phyloP scores from a whole-genome alignment of 495 filamentous ascomycete species.

The Lindgomyces ingoldianus region DNA sequence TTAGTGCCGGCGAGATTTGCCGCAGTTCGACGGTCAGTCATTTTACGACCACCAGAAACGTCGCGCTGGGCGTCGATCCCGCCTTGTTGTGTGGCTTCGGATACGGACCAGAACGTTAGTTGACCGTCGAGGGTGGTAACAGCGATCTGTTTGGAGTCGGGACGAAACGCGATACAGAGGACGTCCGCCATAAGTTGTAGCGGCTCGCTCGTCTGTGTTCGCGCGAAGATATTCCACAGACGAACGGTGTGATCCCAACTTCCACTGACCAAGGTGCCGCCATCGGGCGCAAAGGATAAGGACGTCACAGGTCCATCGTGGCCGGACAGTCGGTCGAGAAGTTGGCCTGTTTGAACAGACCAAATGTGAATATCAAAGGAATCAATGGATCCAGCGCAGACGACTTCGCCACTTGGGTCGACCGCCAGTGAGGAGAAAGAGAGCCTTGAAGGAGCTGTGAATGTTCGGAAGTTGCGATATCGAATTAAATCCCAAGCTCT shows the following conservation, averaged over 20 bases:
- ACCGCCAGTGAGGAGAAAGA: constrained; percentile 93
- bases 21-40: constrained; percentile 82
- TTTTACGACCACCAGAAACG: constrained; percentile 86
- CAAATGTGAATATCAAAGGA: constrained; percentile 97
- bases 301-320: constrained; percentile 92
- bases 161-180: constrained; percentile 80
- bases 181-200: constrained; percentile 88
- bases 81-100: constrained; percentile 77
- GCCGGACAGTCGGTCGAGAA: constrained; percentile 85
- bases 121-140: constrained; percentile 93
- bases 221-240: constrained; percentile 90
- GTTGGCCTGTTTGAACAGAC: constrained; percentile 96
- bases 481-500: constrained; percentile 95
- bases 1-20: constrained; percentile 89
- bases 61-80: constrained; percentile 87
- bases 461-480: constrained; percentile 95
- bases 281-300: constrained; percentile 83
- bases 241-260: constrained; percentile 95
- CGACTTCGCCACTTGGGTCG: constrained; percentile 93
- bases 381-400: constrained; percentile 92
- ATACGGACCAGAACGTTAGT: constrained; percentile 90
- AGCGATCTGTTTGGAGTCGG: constrained; percentile 86
- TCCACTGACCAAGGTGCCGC: constrained; percentile 78
- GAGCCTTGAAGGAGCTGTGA: constrained; percentile 86
- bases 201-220: constrained; percentile 93